Base-by-base conservation (phyloP, 495 filamentous ascomycete genomes). In the Hypoxylon subgilvum region DNA sequence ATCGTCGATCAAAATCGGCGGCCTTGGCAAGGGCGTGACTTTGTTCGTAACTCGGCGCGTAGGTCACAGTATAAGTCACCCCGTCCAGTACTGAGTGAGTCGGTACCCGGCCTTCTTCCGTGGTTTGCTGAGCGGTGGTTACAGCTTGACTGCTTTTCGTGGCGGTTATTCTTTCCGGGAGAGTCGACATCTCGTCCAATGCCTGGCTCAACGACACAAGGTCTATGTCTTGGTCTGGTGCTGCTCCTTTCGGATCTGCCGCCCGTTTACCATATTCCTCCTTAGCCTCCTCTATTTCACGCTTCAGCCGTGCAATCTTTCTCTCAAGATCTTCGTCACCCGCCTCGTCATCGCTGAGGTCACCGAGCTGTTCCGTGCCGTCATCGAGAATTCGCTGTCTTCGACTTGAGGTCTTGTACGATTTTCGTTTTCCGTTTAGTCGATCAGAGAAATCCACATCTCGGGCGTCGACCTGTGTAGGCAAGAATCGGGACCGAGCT, bases 371-470 rank as follows among this genome's bases (percentile, higher is more conserved):
- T 43, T 84, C 79, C 6, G 81, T 83, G 5, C 82, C 84, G 21
- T 85, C 81, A 5, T 83, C 75, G 6, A 79, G 70, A 64, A 81
- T 79, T 34, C 84, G 81, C 44, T 83, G 81, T 35, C 86, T 82
- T 55, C 86, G 81, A 22, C 78, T 84, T 10, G 87, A 88, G 25
- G 84, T 86, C 61, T 83, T 84, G 75, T 96, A 96, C 25, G 88
- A 88, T 74, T 87, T 88, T 27, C 91, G 81, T 67, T 93, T 94
- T 30, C 79, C 78, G 19, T 78, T 82, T 18, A 96, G 84, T 45
- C 88, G 86, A 71, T 95, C 89, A 1, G 91, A 94, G 72, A 92
- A 92, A 69, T 92, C 88, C 41, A 84, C 86, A 51, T 89, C 81
- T 56, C 82, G 78, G 42, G 90, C 87, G 67, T 93, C 86, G 13